These are phyloP conservation scores for Hyaloscypha finlandica DNA, from an alignment of 495 filamentous ascomycete species.

Conservation along the genomic window DNA sequence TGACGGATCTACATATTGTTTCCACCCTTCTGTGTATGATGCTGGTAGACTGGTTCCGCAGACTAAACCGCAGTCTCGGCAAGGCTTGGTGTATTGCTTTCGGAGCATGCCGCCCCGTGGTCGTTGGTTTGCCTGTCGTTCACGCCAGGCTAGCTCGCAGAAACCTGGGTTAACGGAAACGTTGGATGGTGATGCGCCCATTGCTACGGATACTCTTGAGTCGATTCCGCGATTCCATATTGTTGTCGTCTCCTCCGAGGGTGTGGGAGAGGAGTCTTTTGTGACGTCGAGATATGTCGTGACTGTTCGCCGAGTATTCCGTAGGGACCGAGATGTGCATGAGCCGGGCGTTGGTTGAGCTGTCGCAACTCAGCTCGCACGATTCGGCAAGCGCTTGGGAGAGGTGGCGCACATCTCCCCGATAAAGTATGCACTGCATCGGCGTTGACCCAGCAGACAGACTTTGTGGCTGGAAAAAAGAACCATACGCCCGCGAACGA, in stretches of 20 bases:
- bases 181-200: neutral
- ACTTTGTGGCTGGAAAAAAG: no score
- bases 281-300: neutral
- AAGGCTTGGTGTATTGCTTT: constrained; percentile 15
- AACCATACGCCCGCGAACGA: constrained; percentile 8
- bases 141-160: constrained; percentile 17
- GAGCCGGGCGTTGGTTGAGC: neutral
- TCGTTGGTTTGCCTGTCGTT: constrained; percentile 20
- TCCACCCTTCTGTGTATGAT: constrained; percentile 20
- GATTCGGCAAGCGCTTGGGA: neutral
- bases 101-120: constrained; percentile 16
- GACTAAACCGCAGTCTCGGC: constrained; percentile 9
- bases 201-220: neutral
- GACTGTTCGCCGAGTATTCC: neutral
- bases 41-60: constrained; percentile 13
- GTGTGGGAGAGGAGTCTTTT: neutral
- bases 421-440: neutral
- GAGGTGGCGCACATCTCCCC: neutral
- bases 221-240: neutral
- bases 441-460: no score
- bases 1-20: constrained; percentile 17
- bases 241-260: neutral
- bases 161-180: constrained; percentile 19
- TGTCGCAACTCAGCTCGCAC: neutral
- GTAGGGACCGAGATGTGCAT: neutral